These are phyloP conservation scores for Kappamyces sp. DNA, from an alignment of 192 early-diverging fungal genomes.

Conservation along the genomic window DNA sequence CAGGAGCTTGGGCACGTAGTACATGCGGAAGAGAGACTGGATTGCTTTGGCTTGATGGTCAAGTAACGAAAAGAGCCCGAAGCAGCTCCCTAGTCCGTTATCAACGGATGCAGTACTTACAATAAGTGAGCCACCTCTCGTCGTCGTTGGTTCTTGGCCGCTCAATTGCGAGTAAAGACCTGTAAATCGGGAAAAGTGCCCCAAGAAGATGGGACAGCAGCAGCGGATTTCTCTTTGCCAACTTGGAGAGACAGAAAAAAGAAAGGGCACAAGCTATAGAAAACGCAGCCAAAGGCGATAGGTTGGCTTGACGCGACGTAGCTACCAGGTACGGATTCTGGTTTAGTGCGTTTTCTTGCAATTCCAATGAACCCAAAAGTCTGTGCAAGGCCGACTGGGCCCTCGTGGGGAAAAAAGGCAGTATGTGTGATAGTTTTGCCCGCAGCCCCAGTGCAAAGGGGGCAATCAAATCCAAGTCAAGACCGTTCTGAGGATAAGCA, in stretches of 20 bases:
- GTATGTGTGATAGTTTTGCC: too few species aligned
- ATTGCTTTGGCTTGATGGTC: constrained; percentile 29
- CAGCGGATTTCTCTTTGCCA: constrained; percentile 23
- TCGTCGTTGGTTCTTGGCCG: constrained; percentile 40
- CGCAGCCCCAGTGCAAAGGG: too few species aligned
- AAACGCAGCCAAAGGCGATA: too few species aligned
- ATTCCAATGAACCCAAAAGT: too few species aligned
- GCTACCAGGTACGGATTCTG: too few species aligned
- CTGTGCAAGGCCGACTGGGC: too few species aligned
- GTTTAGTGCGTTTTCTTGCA: too few species aligned
- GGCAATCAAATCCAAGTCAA: too few species aligned
- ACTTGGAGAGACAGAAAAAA: background rate
- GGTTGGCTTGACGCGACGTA: too few species aligned
- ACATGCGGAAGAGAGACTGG: constrained; percentile 23
- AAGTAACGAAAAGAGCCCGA: constrained; percentile 38
- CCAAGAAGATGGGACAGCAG: constrained; percentile 38
- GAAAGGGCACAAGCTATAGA: too few species aligned
- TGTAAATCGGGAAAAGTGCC: constrained; percentile 36
- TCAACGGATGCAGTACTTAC: constrained; percentile 26
- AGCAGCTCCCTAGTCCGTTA: constrained; percentile 34
- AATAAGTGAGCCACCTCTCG: constrained; percentile 50
- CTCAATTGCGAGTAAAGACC: constrained; percentile 39
- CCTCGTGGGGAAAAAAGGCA: too few species aligned
- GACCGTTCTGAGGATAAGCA: too few species aligned
- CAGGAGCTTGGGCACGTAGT: constrained; percentile 41